Conservation (phyloP, 768 basidiomycete genomes). For the Bullera alba region DNA sequence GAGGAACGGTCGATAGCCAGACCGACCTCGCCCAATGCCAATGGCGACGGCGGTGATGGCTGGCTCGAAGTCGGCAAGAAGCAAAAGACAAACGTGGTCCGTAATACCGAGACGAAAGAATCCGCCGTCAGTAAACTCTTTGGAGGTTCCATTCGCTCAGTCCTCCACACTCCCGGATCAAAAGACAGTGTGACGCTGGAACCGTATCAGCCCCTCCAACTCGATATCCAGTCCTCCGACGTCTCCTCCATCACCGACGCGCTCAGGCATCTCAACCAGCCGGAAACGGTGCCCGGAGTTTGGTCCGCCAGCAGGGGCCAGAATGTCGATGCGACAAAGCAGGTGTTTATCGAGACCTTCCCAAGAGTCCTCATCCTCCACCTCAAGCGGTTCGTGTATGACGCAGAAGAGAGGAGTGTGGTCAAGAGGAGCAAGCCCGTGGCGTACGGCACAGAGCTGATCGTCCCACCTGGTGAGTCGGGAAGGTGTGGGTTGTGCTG, state of each 20-base stretch:
- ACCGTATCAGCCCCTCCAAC: slow-evolving; percentile 78
- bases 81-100: slow-evolving; percentile 70
- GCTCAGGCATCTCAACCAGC: slow-evolving; percentile 64
- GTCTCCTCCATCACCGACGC: slow-evolving; percentile 78
- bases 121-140: slow-evolving; percentile 88
- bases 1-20: slow-evolving; percentile 38
- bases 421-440: slow-evolving; percentile 82
- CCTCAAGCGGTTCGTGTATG: slow-evolving; percentile 85
- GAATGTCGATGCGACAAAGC: slow-evolving; percentile 65
- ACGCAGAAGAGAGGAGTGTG: slow-evolving; percentile 63
- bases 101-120: slow-evolving; percentile 70
- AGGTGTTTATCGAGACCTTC: slow-evolving; percentile 68
- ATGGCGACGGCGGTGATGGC: slow-evolving; percentile 54
- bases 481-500: neutral
- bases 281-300: slow-evolving; percentile 69
- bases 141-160: slow-evolving; percentile 83
- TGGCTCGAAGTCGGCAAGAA: slow-evolving; percentile 92
- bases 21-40: slow-evolving; percentile 37
- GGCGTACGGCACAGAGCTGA: slow-evolving; percentile 67
- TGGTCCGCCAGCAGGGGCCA: slow-evolving; percentile 55
- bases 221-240: slow-evolving; percentile 78
- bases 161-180: slow-evolving; percentile 68
- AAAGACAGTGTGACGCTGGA: slow-evolving; percentile 80
- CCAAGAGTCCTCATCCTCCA: slow-evolving; percentile 81
- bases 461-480: slow-evolving; percentile 62